These are phyloP conservation scores for Nigrograna mackinnonii DNA, from an alignment of 2,329 filamentous ascomycete species.

Conservation along the genomic window DNA sequence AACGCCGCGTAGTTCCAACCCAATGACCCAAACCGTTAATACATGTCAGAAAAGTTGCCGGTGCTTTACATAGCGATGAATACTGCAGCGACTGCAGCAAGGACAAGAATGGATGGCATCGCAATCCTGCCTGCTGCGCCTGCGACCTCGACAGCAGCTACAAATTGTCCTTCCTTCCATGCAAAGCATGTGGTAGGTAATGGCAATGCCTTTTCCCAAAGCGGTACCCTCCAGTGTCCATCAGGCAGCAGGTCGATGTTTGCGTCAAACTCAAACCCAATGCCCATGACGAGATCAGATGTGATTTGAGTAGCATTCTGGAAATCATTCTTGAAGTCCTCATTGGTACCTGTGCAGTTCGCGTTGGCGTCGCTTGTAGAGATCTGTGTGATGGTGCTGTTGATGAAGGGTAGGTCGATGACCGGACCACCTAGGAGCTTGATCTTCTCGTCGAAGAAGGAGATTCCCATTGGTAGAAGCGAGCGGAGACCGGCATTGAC, in stretches of 20 bases:
- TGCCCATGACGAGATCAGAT: slow-evolving; percentile 3
- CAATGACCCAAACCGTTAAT: too few relatives aligned
- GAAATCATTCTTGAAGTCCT: slow-evolving; percentile 4
- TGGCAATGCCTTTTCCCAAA: background rate
- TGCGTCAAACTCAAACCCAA: slow-evolving; percentile 8
- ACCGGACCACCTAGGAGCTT: slow-evolving; percentile 4
- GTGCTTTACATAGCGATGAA: too few relatives aligned
- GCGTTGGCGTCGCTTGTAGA: slow-evolving; percentile 4
- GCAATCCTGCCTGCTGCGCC: too few relatives aligned
- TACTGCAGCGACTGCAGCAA: too few relatives aligned
- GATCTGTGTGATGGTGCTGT: slow-evolving; percentile 8
- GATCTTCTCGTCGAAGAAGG: slow-evolving; percentile 3
- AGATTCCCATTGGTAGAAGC: slow-evolving; percentile 6
- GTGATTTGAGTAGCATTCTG: slow-evolving; percentile 8
- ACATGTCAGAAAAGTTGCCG: too few relatives aligned
- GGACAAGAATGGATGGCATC: too few relatives aligned
- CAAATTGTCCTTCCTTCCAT: too few relatives aligned
- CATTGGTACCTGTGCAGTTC: slow-evolving; percentile 3
- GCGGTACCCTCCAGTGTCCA: background rate
- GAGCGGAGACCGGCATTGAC: slow-evolving; percentile 4
- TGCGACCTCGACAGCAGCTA: too few relatives aligned
- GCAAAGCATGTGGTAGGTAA: background rate
- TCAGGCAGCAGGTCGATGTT: background rate
- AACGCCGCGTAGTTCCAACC: too few relatives aligned
- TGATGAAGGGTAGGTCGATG: slow-evolving; percentile 6